Conservation (phyloP, 2,329 filamentous ascomycete species). For the Trichoderma polysporum region DNA sequence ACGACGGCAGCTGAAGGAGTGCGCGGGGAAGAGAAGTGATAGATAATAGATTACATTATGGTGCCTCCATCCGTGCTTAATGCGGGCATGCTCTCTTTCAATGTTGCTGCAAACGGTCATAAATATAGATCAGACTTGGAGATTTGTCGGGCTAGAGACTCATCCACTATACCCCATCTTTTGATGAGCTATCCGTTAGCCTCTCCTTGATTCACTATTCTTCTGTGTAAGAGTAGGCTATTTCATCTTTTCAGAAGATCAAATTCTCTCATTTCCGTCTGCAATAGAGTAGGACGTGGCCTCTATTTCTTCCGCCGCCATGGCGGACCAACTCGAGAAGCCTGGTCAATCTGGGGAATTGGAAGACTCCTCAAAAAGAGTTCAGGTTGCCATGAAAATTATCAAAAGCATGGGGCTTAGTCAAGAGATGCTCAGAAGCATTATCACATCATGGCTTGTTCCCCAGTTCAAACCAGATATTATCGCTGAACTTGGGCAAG, state of each 20-base stretch:
- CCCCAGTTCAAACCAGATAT: slow-evolving; percentile 16
- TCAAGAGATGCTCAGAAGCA: slow-evolving; percentile 16
- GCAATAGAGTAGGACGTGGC: neutral
- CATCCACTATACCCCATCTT: neutral
- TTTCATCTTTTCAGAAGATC: neutral
- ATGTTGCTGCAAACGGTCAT: too few species aligned
- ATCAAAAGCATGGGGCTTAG: slow-evolving; percentile 7
- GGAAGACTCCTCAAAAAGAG: slow-evolving; percentile 8
- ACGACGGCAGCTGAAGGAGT: neutral
- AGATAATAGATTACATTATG: too few species aligned
- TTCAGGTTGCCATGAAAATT: slow-evolving; percentile 4
- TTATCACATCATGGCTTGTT: slow-evolving; percentile 20
- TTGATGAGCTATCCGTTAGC: neutral
- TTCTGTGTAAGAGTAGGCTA: neutral
- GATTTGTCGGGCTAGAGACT: neutral
- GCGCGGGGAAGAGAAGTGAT: neutral
- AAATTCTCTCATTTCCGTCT: neutral
- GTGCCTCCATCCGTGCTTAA: neutral
- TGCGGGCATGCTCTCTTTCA: neutral
- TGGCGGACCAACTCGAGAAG: slow-evolving; percentile 1
- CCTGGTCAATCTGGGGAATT: neutral
- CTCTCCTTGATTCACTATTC: neutral
- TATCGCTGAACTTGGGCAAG: neutral
- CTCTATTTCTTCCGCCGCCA: neutral
- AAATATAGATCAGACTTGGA: too few species aligned